Percentiles rank a stretch among this genome's conserved stretches.
Evolutionary conservation across 331 rosid genomes (phyloP).

Genomic region (Quercus lobata): DNA sequence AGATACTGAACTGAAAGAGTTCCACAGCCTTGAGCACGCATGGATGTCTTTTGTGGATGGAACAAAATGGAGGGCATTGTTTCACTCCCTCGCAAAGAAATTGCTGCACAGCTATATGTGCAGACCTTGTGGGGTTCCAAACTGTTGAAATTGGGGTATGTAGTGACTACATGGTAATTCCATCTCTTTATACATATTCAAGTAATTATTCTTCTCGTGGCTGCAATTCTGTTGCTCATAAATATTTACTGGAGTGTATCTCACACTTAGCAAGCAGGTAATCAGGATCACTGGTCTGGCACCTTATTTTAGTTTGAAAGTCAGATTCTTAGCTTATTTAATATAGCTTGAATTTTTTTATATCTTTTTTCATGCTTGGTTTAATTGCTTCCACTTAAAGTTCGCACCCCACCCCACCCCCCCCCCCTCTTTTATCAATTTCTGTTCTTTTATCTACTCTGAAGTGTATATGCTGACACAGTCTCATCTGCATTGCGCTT

Average conservation of each 20-base stretch:
- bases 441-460: no score
- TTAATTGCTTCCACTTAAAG: background rate
- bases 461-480: no score
- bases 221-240: background rate
- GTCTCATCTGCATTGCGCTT: no score
- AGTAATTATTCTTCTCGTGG: background rate
- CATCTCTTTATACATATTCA: no score
- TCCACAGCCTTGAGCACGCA: background rate
- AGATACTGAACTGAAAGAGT: no score
- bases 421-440: no score
- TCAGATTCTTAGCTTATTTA: background rate
- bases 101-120: background rate
- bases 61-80: background rate
- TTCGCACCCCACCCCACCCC: background rate
- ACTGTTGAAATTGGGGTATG: background rate
- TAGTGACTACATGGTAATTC: background rate
- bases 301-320: background rate
- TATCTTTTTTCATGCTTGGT: background rate
- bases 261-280: background rate
- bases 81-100: background rate
- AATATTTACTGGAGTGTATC: background rate
- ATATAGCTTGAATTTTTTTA: background rate
- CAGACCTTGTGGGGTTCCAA: background rate
- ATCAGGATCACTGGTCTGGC: background rate
- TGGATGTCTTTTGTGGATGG: background rate